These are phyloP conservation scores for Myochromella boudieri DNA, from an alignment of 768 basidiomycete genomes.

Conservation along the genomic window DNA sequence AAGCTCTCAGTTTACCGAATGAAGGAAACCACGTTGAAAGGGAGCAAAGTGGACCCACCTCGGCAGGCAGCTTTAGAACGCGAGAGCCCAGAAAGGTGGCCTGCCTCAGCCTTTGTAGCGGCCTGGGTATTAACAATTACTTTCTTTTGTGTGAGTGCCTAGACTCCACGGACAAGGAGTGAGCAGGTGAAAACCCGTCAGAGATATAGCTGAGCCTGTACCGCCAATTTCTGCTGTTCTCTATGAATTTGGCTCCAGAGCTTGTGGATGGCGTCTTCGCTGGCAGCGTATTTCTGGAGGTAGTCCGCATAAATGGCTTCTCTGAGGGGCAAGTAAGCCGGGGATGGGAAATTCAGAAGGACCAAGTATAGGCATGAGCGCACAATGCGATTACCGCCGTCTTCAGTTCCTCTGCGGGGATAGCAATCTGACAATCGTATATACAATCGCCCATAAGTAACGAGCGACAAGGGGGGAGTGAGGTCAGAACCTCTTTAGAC, in stretches of 20 bases:
- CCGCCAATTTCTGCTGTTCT: constrained; percentile 23
- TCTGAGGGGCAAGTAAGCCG: constrained; percentile 7
- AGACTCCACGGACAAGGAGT: background rate
- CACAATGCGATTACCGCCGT: constrained; percentile 14
- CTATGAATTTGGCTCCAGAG: constrained; percentile 21
- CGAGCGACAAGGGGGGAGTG: too few species aligned
- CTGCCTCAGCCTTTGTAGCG: constrained; percentile 12
- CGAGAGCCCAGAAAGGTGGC: constrained; percentile 19
- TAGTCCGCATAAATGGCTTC: constrained; percentile 20
- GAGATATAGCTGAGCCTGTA: too few species aligned
- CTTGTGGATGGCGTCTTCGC: constrained; percentile 23
- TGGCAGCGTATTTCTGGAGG: constrained; percentile 21
- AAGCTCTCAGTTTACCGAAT: constrained; percentile 1
- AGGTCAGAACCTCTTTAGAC: constrained; percentile 14
- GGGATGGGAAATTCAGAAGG: background rate
- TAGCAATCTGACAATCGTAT: constrained; percentile 8
- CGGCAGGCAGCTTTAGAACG: constrained; percentile 18
- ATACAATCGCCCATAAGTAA: background rate
- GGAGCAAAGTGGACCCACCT: constrained; percentile 11
- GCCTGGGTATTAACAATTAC: constrained; percentile 10
- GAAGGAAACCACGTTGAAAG: background rate
- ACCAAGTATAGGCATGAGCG: constrained; percentile 1
- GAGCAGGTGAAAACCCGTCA: background rate
- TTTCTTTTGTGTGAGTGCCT: constrained; percentile 11
- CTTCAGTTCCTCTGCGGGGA: constrained; percentile 15